Conservation (phyloP, 208 protist genomes). For the Trypanosoma avium region DNA sequence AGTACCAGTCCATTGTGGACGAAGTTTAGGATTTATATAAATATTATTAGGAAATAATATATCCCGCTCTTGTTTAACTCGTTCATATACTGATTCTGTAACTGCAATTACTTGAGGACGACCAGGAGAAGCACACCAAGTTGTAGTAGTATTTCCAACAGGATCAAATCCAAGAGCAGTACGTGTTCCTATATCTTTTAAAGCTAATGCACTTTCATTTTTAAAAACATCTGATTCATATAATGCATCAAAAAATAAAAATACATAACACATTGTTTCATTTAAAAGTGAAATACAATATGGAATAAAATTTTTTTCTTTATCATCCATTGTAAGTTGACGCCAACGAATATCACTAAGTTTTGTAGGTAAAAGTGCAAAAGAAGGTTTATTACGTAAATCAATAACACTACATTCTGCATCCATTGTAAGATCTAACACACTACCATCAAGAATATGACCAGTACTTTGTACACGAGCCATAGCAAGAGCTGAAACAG, state of each 20-base stretch:
- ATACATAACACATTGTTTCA: constrained; percentile 49
- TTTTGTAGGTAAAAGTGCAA: constrained; percentile 58
- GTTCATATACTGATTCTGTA: constrained; percentile 34
- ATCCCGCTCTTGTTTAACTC: constrained; percentile 36
- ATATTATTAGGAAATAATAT: constrained; percentile 25
- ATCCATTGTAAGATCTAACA: constrained; percentile 61
- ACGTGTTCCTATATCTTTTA: constrained; percentile 44
- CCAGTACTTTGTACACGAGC: constrained; percentile 58
- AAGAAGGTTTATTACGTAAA: constrained; percentile 46
- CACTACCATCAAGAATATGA: constrained; percentile 50
- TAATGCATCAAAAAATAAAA: constrained; percentile 74
- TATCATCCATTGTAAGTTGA: constrained; percentile 58
- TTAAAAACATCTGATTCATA: constrained; percentile 68
- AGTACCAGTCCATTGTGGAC: constrained; percentile 25
- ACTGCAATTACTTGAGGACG: constrained; percentile 60
- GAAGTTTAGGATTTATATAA: constrained; percentile 28
- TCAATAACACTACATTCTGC: constrained; percentile 44
- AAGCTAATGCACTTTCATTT: constrained; percentile 30
- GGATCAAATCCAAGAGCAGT: constrained; percentile 67
- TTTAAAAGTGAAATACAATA: constrained; percentile 38
- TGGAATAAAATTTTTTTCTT: constrained; percentile 32
- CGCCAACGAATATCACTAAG: constrained; percentile 80
- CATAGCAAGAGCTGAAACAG: constrained; percentile 69
- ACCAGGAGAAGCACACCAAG: constrained; percentile 46
- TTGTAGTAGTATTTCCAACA: constrained; percentile 23